Evolutionary conservation across 345 rosid species (phyloP), one percentile per base, ranked within the genome.

Genomic region (Aquilaria yunnanensis): DNA sequence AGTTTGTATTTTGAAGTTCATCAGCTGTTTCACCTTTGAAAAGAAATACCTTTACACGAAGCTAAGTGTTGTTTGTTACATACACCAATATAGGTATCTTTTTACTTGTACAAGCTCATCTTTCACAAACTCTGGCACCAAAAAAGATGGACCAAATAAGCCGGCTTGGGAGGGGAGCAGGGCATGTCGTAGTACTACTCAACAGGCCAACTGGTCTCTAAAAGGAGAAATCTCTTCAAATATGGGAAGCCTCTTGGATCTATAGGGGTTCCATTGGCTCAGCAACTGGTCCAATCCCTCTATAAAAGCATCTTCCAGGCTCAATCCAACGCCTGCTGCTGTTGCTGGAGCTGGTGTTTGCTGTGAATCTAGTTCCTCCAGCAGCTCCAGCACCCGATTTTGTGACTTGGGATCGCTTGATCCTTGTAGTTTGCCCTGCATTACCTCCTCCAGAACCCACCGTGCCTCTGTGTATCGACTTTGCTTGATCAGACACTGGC

Each of bases 221-320:
- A 83, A 72, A 13, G 90, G 72, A 57, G 89, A 94, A 63, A 94
- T 94, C 70, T 94, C 86, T 74, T 92, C 96, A 29, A 92, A 92
- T 47, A 92, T 77, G 0, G 98, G 96, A 29, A 89, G 94, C 68
- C 98, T 83, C 77, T 76, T 86, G 47, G 91, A 74, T 75, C 87
- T 74, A 43, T 68, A 75, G 10, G 91, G 85, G 13, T 77, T 78
- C 96, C 92, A 81, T 45, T 69, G 81, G 37, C 78, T 76, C 73
- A 90, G 74, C 78, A 85, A 67, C 67, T 78, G 79, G 32, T 90
- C 92, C 49, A 90, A 77, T 23, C 89, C 88, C 67, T 80, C 82
- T 0, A 86, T 63, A 14, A 82, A 79, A 23, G 78, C 86, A 54
- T 84, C 92, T 56, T 80, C 90, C 29, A 62, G 47, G 59, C 73